Evolutionary conservation across 345 rosid species (phyloP), one percentile per base, ranked within the genome.

Genomic region (Sapria himalayana): DNA sequence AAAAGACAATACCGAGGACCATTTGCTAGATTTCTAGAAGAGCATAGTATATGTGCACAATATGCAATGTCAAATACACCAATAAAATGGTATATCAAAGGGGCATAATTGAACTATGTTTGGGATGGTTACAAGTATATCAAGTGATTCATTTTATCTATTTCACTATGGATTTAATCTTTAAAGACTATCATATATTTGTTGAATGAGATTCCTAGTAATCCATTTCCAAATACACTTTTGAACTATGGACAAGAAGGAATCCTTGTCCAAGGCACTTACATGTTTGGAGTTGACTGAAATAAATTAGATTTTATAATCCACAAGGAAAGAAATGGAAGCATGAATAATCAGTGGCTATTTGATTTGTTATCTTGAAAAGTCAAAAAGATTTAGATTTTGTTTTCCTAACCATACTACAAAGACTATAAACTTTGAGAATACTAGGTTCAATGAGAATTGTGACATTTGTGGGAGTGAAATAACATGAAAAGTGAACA

Each of bases 181-280:
- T 39, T 39, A 13, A 39, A 39, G 23, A 39, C 15, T 9, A 6
- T 22, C 44, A 22, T 22, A 17, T 39, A 39, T 39, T 39, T 39
- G 14, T 39, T 39, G 4, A 0, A 39, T 21, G 14, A 11, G 7
- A 18, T 39, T 39, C 27, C 9, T 22, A 39, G n/a, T n/a, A n/a
- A n/a, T n/a, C n/a, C n/a, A n/a, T n/a, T 39, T 19, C 44, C 10
- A 39, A 39, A 12, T 9, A 7, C 9, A 1, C 14, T 22, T 39
- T 39, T 19, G 5, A 22, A 19, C 5, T 22, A 2, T 39, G 22
- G 29, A 39, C 25, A 6, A 10, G 44, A 39, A 19, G 27, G 22
- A 39, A 10, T 20, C 44, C 27, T n/a, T 2, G 29, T 22, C 8
- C 23, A 39, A 39, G 4, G 29, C 25, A 39, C 15, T 3, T 39